These are phyloP conservation scores for Phytophthora cryptogea DNA, from an alignment of 352 stramenopile species.

Conservation along the genomic window DNA sequence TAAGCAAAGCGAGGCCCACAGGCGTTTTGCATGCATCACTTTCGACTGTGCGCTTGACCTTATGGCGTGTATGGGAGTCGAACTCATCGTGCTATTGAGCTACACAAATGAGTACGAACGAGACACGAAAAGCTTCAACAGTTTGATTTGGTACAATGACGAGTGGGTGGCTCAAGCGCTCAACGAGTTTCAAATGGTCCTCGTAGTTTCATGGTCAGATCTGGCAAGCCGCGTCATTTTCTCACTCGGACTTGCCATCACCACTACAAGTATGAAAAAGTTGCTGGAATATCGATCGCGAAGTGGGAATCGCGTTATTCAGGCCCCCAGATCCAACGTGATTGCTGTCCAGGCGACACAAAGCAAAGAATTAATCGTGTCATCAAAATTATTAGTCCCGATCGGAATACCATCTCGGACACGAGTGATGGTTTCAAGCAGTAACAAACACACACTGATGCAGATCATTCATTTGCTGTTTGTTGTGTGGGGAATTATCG, in stretches of 20 bases:
- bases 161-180: slow-evolving; percentile 25
- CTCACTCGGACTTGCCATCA: slow-evolving; percentile 21
- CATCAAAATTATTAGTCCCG: neutral
- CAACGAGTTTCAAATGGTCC: slow-evolving; percentile 30
- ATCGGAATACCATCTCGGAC: neutral
- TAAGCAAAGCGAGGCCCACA: slow-evolving; percentile 1
- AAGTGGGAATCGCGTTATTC: neutral
- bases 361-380: neutral
- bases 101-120: slow-evolving; percentile 14
- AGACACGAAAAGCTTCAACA: slow-evolving; percentile 3
- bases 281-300: slow-evolving; percentile 1
- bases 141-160: slow-evolving; percentile 19
- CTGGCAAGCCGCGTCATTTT: slow-evolving; percentile 18
- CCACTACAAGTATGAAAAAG: slow-evolving; percentile 14
- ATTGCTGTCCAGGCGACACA: neutral
- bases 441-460: neutral
- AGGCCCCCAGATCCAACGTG: neutral
- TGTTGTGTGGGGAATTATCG: slow-evolving; percentile 1
- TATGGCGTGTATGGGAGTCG: slow-evolving; percentile 17
- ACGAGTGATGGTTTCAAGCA: neutral
- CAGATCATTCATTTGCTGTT: neutral
- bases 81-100: slow-evolving; percentile 5
- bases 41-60: slow-evolving; percentile 26
- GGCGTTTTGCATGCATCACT: slow-evolving; percentile 18
- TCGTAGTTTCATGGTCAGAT: slow-evolving; percentile 30